These are phyloP conservation scores for Stellera chamaejasme DNA, from an alignment of 345 rosid genomes.

Conservation along the genomic window DNA sequence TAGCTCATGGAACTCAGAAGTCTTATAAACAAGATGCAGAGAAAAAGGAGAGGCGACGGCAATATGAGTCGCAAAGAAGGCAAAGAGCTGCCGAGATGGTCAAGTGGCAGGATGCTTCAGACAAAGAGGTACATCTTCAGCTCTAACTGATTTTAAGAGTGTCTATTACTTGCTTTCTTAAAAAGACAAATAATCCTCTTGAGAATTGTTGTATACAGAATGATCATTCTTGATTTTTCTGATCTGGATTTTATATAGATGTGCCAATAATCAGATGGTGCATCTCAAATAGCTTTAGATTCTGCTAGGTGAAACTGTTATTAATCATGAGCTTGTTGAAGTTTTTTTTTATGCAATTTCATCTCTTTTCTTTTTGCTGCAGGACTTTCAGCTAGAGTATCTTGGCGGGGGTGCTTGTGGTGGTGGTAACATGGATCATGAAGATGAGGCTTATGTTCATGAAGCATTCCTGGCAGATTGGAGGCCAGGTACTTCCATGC, in stretches of 20 bases:
- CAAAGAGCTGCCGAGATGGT: constrained; percentile 34
- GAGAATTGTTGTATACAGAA: too few species aligned
- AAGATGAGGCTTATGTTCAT: constrained; percentile 66
- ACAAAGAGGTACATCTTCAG: constrained; percentile 44
- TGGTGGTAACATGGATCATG: constrained; percentile 44
- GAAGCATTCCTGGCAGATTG: constrained; percentile 84
- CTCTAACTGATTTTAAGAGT: neutral
- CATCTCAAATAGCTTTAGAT: too few species aligned
- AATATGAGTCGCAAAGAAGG: constrained; percentile 57
- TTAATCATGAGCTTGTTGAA: constrained; percentile 1
- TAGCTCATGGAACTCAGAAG: constrained; percentile 88
- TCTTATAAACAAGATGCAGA: constrained; percentile 71
- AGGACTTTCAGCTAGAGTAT: constrained; percentile 45
- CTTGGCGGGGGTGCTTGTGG: constrained; percentile 38
- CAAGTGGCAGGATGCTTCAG: constrained; percentile 37
- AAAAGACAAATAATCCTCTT: neutral
- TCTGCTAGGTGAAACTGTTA: too few species aligned
- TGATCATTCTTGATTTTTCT: neutral
- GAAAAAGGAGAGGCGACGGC: constrained; percentile 70
- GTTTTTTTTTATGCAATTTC: constrained; percentile 12
- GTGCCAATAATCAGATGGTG: too few species aligned
- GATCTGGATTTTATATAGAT: neutral
- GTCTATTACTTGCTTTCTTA: neutral
- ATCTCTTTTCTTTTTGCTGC: constrained; percentile 16
- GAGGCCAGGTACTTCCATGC: constrained; percentile 47